Evolutionary conservation across 495 filamentous ascomycete genomes (phyloP), one percentile per base, ranked within the genome.

Genomic region (Penicillium fimorum): DNA sequence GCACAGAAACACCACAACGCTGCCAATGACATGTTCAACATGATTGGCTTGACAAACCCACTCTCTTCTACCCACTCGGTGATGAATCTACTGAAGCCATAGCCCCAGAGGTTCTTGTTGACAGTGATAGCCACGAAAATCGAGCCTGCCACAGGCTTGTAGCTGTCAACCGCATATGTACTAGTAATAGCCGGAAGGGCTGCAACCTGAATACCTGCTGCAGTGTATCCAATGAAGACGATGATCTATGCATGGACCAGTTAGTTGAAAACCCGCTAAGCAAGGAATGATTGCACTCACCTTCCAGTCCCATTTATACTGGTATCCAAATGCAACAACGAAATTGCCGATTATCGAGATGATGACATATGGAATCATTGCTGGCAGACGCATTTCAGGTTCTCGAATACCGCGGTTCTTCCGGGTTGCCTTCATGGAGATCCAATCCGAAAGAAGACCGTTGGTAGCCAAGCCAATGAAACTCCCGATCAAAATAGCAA

Each of bases 331-430:
- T 7, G 82, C 81, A 11, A 82, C 82, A 29, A 88, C 67, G 33
- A 87, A 78, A 51, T 84, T 83, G 1, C 86, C 86, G 11, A 84
- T 69, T 6, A 82, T 77, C 64, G 77, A 79, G 45, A 85, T 72
- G 10, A 85, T 57, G 10, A 84, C 76, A 47, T 82, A 82, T 12
- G 81, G 81, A n/a, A 86, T 75, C 72, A 87, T 79, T 0, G 83
- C 76, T 5, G 79, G 80, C 27, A 88, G 66, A 20, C 85, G 73
- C 86, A 89, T 88, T 64, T 89, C 86, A 0, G 85, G 84, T 69
- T 89, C 86, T 47, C 85, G 79, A 62, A 88, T 83, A 12, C 84
- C 85, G 18, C 70, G 55, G 60, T 89, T 88, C 51, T 73, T 70
- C 18, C 67, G 70, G 1, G 86, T 88, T 4, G 79, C 70, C 30